A percentile compares a stretch with the other conserved stretches of the same genome.
Conservation (phyloP, 164 flowering plant genomes). For the Sextonia rubra region DNA sequence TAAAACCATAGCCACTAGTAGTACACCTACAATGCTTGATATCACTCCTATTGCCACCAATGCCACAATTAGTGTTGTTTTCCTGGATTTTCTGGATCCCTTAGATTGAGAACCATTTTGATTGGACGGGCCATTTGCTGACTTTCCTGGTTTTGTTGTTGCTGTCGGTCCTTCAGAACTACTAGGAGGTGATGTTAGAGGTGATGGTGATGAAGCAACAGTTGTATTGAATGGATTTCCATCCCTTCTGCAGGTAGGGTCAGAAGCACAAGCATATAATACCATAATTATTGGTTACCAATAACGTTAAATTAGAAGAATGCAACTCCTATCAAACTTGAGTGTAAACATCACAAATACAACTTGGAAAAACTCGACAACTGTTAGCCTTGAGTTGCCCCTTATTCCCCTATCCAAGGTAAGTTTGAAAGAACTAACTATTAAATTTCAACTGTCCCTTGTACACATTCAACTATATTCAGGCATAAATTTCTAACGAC, state of each 20-base stretch:
- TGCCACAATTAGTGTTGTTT: slow-evolving; percentile 32
- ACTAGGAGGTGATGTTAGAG: slow-evolving; percentile 32
- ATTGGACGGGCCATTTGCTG: slow-evolving; percentile 31
- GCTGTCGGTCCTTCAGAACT: slow-evolving; percentile 32
- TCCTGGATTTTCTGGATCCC: slow-evolving; percentile 14
- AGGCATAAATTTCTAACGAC: too few relatives aligned
- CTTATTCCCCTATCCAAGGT: too few relatives aligned
- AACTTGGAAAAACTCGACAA: too few relatives aligned
- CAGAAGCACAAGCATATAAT: background rate
- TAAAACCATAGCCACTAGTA: slow-evolving; percentile 31
- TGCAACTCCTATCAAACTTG: background rate
- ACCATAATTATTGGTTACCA: background rate
- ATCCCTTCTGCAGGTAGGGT: slow-evolving; percentile 57
- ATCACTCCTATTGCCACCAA: slow-evolving; percentile 33
- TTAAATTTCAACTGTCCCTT: too few relatives aligned
- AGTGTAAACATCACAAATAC: too few relatives aligned
- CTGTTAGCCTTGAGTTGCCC: too few relatives aligned
- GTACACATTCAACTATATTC: too few relatives aligned
- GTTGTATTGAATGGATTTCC: slow-evolving; percentile 74
- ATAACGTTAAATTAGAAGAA: background rate
- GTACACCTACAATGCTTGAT: slow-evolving; percentile 21
- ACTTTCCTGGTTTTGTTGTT: slow-evolving; percentile 22
- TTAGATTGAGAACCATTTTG: slow-evolving; percentile 18
- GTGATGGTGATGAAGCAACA: slow-evolving; percentile 38
- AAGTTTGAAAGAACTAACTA: too few relatives aligned